Evolutionary conservation across 2,329 filamentous ascomycete species (phyloP), one percentile per base, ranked within the genome.

Genomic region (Neofusicoccum ribis): DNA sequence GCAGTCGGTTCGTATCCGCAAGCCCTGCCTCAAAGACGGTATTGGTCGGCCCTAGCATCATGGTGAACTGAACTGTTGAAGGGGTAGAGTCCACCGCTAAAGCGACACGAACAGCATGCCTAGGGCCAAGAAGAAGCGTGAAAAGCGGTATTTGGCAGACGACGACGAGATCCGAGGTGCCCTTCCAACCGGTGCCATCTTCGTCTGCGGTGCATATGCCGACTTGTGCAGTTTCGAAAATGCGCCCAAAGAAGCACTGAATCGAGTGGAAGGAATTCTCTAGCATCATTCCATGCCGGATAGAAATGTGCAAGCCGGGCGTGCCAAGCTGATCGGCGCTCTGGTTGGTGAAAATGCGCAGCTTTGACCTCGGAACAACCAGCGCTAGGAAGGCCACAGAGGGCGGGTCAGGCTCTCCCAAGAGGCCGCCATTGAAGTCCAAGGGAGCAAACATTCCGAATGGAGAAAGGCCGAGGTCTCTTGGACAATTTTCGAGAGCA

Each of bases 231-330:
- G 2, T 23, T 20, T 54, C 17, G 20, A 52, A 15, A 12, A 63
- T 9, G 3, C 12, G 34, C 7, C 60, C 60, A n/a, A 52, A 63
- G 17, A 52, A 63, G 31, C 60, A 63, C 15, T 63, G 60, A 12
- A 63, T 23, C 2, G 27, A 50, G 27, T 63, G 47, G 47, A 63
- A 52, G 8, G 44, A 46, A 34, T 52, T 63, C 5, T 23, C n/a
- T 3, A 17, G 36, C 3, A 36, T 50, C 14, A 37, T 20, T 20
- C 34, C 23, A 27, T 63, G 60, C 8, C 12, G 12, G n/a, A 63
- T n/a, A 2, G 34, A 43, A 17, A 63, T 2, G 31, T 43, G 60
- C 36, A 52, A 5, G 3, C 17, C 31, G 4, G 47, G 46, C 7
- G 47, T 43, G 7, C 31, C 46, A 34, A 52, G 9, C 14, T 20